These are phyloP conservation scores for Penicillium italicum DNA, from an alignment of 2,329 filamentous ascomycete species.

Conservation along the genomic window DNA sequence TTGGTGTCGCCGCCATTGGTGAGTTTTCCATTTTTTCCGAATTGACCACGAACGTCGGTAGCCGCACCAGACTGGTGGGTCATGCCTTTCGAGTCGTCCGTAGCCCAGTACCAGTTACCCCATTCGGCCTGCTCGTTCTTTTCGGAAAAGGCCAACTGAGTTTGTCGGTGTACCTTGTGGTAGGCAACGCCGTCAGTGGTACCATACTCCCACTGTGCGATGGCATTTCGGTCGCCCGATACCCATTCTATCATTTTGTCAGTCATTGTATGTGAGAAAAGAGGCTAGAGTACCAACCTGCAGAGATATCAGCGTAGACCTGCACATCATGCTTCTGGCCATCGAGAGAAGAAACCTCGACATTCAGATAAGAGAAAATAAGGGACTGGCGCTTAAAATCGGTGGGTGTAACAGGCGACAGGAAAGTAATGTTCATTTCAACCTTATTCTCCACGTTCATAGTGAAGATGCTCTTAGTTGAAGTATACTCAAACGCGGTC, in stretches of 20 bases:
- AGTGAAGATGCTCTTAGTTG: slow-evolving; percentile 67
- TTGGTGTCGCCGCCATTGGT: slow-evolving; percentile 47
- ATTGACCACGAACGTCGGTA: slow-evolving; percentile 47
- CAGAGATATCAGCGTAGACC: slow-evolving; percentile 69
- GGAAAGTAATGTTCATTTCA: slow-evolving; percentile 64
- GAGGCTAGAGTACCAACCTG: slow-evolving; percentile 47
- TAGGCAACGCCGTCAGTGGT: slow-evolving; percentile 54
- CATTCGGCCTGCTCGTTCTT: slow-evolving; percentile 49
- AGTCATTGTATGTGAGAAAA: background rate
- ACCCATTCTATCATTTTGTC: slow-evolving; percentile 60
- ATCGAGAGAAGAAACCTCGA: slow-evolving; percentile 61
- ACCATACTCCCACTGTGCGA: slow-evolving; percentile 62
- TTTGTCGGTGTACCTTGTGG: slow-evolving; percentile 54
- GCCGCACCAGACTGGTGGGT: slow-evolving; percentile 50
- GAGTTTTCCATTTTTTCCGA: slow-evolving; percentile 45
- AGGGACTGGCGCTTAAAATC: slow-evolving; percentile 67
- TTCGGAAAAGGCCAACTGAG: slow-evolving; percentile 49
- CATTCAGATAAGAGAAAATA: slow-evolving; percentile 66
- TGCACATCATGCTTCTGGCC: slow-evolving; percentile 61
- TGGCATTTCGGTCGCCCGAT: slow-evolving; percentile 56
- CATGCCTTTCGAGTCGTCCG: slow-evolving; percentile 40
- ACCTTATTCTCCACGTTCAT: slow-evolving; percentile 62
- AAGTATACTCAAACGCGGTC: slow-evolving; percentile 64
- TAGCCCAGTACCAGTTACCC: slow-evolving; percentile 55
- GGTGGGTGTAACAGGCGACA: slow-evolving; percentile 65